Conservation (phyloP, 176 grass and related monocot species). For the Raddia guianensis region DNA sequence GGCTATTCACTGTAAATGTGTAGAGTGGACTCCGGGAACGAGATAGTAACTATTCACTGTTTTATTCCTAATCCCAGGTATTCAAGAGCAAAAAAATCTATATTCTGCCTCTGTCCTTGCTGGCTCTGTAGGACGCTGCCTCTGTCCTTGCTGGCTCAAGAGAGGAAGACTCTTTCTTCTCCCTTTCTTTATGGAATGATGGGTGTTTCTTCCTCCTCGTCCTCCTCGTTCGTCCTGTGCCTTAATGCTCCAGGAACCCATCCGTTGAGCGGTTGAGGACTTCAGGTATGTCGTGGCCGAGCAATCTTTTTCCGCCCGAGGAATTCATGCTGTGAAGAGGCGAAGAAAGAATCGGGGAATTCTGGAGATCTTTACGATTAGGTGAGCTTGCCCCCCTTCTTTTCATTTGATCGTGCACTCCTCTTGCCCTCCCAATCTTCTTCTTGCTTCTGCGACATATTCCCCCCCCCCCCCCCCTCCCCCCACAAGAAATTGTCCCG, state of each 20-base stretch:
- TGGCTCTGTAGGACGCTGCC: too few species aligned
- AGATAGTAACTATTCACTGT: too few species aligned
- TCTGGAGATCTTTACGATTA: constrained; percentile 16
- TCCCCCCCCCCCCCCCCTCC: too few species aligned
- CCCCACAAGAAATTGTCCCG: too few species aligned
- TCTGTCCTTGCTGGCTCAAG: background rate
- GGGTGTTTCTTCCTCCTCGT: background rate
- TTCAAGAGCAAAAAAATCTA: too few species aligned
- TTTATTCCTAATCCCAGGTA: too few species aligned
- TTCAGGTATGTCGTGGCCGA: background rate
- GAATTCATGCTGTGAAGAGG: background rate
- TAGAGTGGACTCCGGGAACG: too few species aligned
- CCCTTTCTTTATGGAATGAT: constrained; percentile 7
- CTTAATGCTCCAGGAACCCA: constrained; percentile 18
- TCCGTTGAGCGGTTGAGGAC: background rate
- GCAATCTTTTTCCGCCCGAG: background rate
- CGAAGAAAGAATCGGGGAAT: too few species aligned
- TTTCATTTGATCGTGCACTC: background rate
- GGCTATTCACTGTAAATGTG: too few species aligned
- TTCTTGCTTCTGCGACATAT: too few species aligned
- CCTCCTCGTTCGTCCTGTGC: constrained; percentile 1
- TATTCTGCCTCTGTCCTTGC: background rate
- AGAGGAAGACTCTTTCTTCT: too few species aligned
- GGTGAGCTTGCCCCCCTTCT: constrained; percentile 18
- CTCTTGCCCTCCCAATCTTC: too few species aligned